These are phyloP conservation scores for Ceratocystis harringtonii DNA, from an alignment of 2,329 filamentous ascomycete species.

Conservation along the genomic window DNA sequence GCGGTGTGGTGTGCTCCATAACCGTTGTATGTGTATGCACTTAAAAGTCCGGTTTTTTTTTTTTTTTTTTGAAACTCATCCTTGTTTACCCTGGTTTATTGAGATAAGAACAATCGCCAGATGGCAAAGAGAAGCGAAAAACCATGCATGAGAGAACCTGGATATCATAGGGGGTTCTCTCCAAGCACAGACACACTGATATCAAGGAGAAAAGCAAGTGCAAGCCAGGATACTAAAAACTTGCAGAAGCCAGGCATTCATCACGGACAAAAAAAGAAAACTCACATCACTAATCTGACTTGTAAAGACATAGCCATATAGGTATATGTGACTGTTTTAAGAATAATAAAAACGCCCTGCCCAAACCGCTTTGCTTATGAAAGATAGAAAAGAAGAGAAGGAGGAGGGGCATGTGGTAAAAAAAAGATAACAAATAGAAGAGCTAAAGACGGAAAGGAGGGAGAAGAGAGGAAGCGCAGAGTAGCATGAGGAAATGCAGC, in stretches of 20 bases:
- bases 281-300: not conserved
- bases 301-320: not conserved
- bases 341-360: not conserved
- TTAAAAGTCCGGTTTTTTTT: not conserved
- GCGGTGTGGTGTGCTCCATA: not conserved
- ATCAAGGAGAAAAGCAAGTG: not conserved
- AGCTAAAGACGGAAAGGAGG: not conserved
- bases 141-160: not conserved
- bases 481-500: not conserved
- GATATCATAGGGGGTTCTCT: not conserved
- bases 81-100: not conserved
- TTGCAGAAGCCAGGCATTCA: too few species aligned
- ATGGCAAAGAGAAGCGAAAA: not conserved
- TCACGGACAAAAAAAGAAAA: not conserved
- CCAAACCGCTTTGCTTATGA: conserved; percentile 9
- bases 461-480: not conserved
- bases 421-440: not conserved
- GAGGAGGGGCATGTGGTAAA: not conserved
- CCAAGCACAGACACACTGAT: not conserved
- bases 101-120: not conserved
- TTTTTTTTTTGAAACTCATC: too few species aligned
- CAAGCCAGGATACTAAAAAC: not conserved
- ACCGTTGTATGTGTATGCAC: not conserved
- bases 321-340: not conserved
- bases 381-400: not conserved